Base-by-base conservation (phyloP, 371 early-diverging fungal genomes). In the Apophysomyces trapeziformis region DNA sequence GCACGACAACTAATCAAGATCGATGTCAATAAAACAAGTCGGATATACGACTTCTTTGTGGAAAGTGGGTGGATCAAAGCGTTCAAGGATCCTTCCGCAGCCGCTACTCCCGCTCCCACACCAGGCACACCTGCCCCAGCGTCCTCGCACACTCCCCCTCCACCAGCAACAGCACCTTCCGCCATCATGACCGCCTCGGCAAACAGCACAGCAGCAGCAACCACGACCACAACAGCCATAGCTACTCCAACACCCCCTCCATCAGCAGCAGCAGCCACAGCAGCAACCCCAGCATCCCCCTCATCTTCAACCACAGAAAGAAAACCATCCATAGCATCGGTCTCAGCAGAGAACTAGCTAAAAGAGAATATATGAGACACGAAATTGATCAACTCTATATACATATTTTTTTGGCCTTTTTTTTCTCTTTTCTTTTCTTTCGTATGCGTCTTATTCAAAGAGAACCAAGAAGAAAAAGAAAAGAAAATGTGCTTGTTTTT, bases 1-100 rank as follows among this genome's bases (percentile, higher is more conserved):
- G 94, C 94, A 2, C 77, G 94, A 21, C 85, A 88, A 50, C 71
- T 96, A 59, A 86, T 95, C 73, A 92, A 91, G 78, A 93, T 97
- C 64, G 96, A 96, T 68, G 92, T 89, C 6, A 91, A 91, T 81
- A 96, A 95, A 75, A 91, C 93, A 0, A 85, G 86, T 66, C 72
- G 85, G 65, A 86, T 97, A 7, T 96, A 91, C 67, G 95, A 97
- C 68, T 96, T 96, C 69, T 96, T 96, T 72, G 85, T 94, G 8
- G 87, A 89, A 67, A 90, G 85, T 69, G 96, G 97, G 0, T 97
- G 96, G 98, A 90, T 97, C 59, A 85, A 78, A 58, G 77, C 79
- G 6, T 82, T 78, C 44, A 80, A 76, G 63, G 78, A 78, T 57
- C 76, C 80, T 5, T 38, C 66, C 16, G 57, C 74, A 16, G 21